Evolutionary conservation across 805 yeast species (phyloP), one percentile per base, ranked within the genome.

Genomic region (Teunomyces gatunensis): DNA sequence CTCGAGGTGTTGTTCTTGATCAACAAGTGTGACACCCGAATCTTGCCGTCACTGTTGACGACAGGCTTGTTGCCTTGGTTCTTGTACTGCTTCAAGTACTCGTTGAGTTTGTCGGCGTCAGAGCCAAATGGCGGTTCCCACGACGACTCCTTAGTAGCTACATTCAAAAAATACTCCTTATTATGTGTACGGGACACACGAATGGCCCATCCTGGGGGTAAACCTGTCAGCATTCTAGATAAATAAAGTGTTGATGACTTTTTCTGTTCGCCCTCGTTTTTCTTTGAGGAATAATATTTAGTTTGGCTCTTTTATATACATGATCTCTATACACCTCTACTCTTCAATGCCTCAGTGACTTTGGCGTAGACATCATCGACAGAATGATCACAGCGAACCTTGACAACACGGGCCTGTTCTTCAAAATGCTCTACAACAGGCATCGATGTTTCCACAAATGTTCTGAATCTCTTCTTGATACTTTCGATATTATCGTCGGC

Each of bases 81-180:
- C 40, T 59, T 64, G 49, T 55, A 67, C 48, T 59, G 65, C 39
- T 74, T 69, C 51, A 88, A 67, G 67, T 87, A 88, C 12, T 68
- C 69, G 34, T 78, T 73, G 49, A 92, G 73, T 55, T 74, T 71
- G 1, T 67, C 81, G 12, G 75, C 61, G 56, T 94, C 87, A 1
- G 96, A 82, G 3, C 92, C 96, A 43, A 73, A 79, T 2, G 99
- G 99, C 9, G 96, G 87, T 47, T 85, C 91, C 99, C 99, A 94
- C 33, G 83, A 75, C 0, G 96, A 87, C 61, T 84, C 84, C 40
- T 81, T 77, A 1, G 90, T 82, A 36, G 75, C 74, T 25, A 83
- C 80, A 61, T 91, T 82, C 68, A 78, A 84, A 67, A 74, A 94
- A 69, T 94, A 94, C 50, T 92, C 96, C 56, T 89, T 80, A 58